A percentile compares a stretch with the other conserved stretches of the same genome.
Conservation (phyloP, 106 monocot species). For the Triglochin maritima region DNA sequence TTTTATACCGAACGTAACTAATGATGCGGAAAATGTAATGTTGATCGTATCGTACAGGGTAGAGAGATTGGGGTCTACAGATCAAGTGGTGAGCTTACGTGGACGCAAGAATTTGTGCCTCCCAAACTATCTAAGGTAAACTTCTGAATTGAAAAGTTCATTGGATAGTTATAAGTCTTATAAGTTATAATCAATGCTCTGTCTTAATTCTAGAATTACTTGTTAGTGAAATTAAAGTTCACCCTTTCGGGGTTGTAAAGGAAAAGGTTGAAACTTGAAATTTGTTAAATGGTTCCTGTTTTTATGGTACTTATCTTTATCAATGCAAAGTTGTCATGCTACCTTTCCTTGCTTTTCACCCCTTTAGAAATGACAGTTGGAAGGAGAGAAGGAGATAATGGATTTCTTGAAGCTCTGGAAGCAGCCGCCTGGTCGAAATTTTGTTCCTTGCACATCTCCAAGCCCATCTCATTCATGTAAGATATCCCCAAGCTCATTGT, state of each 20-base stretch:
- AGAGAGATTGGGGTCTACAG: slow-evolving; percentile 13
- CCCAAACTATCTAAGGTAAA: slow-evolving; percentile 29
- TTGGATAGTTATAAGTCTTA: too few relatives aligned
- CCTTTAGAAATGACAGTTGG: slow-evolving; percentile 54
- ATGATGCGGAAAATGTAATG: not conserved
- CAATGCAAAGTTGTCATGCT: slow-evolving; percentile 12
- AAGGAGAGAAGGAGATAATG: slow-evolving; percentile 7
- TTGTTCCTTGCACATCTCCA: slow-evolving; percentile 45
- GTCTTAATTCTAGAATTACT: too few relatives aligned
- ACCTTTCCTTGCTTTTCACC: slow-evolving; percentile 35
- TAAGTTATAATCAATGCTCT: too few relatives aligned
- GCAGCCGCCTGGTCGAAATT: slow-evolving; percentile 35
- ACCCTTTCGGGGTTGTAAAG: too few relatives aligned
- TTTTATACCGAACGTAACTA: too few relatives aligned
- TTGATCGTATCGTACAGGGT: slow-evolving; percentile 7
- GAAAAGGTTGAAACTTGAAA: too few relatives aligned
- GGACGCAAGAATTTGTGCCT: slow-evolving; percentile 41
- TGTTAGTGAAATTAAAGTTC: too few relatives aligned
- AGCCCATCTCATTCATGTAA: slow-evolving; percentile 38
- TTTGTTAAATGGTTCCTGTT: too few relatives aligned
- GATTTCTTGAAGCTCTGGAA: slow-evolving; percentile 64
- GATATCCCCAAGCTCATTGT: not conserved
- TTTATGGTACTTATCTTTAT: not conserved
- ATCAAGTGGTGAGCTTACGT: slow-evolving; percentile 26
- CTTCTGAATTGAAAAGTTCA: too few relatives aligned